Conservation (phyloP, 306 rosid species). For the Nissolia schottii region DNA sequence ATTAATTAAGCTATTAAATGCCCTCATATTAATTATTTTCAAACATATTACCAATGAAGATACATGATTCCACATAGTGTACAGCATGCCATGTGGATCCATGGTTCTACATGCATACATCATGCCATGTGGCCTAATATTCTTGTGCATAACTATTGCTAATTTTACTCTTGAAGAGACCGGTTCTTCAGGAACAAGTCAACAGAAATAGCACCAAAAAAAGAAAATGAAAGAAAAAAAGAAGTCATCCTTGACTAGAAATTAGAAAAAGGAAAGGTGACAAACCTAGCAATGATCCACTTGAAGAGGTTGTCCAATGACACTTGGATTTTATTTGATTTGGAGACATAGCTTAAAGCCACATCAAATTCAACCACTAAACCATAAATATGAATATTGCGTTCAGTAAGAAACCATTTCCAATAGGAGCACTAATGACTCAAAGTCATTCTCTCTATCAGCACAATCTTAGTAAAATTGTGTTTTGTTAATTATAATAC, state of each 20-base stretch:
- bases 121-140: neutral
- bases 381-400: neutral
- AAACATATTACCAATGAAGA: neutral
- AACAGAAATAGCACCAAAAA: neutral
- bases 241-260: neutral
- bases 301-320: neutral
- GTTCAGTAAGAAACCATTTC: conserved; percentile 1
- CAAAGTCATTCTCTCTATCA: neutral
- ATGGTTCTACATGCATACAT: neutral
- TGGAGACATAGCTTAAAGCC: neutral
- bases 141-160: no score
- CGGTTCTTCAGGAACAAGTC: neutral
- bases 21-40: neutral
- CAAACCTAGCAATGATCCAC: neutral
- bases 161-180: no score
- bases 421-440: neutral
- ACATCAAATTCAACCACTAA: neutral
- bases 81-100: neutral
- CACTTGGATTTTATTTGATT: neutral
- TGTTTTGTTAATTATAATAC: neutral
- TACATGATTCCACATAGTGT: neutral
- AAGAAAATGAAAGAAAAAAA: neutral
- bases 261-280: neutral
- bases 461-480: neutral
- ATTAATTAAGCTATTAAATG: no score